Conservation (phyloP, 495 filamentous ascomycete genomes). For the Trichocladium uniseriatum region DNA sequence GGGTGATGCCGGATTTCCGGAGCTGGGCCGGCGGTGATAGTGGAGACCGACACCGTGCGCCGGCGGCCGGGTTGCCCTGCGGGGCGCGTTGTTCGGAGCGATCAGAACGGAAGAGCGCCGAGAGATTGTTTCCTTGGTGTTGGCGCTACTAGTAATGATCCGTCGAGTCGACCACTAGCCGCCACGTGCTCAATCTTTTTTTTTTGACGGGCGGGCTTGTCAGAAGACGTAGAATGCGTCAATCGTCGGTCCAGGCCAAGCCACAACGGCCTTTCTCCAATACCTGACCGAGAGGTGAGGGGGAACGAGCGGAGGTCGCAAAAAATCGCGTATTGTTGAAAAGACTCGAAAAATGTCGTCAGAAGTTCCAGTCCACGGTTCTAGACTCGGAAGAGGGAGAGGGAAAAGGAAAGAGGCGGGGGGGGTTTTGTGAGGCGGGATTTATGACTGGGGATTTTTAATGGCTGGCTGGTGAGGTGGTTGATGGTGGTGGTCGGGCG, state of each 20-base stretch:
- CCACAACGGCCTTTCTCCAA: no score
- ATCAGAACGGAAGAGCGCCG: neutral
- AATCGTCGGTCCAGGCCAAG: no score
- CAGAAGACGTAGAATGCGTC: no score
- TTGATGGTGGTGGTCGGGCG: conserved; percentile 18
- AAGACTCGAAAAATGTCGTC: neutral
- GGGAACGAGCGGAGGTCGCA: neutral
- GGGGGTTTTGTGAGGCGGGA: conserved; percentile 11
- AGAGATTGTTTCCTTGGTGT: neutral
- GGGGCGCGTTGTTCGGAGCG: neutral
- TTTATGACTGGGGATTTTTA: conserved; percentile 12
- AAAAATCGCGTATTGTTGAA: neutral
- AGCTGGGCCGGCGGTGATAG: neutral
- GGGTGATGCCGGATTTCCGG: no score
- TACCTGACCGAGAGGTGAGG: no score
- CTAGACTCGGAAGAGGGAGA: neutral
- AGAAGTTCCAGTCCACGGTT: conserved; percentile 3
- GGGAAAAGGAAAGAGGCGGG: conserved; percentile 5
- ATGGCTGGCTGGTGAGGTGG: conserved; percentile 8
- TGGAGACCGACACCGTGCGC: conserved; percentile 5
- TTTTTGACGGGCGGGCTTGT: no score
- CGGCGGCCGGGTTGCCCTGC: neutral
- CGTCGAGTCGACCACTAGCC: no score
- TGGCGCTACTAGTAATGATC: no score
- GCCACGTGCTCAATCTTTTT: no score